Evolutionary conservation across 2,329 filamentous ascomycete genomes (phyloP).

Genomic region (Trichothecium sympodiale): DNA sequence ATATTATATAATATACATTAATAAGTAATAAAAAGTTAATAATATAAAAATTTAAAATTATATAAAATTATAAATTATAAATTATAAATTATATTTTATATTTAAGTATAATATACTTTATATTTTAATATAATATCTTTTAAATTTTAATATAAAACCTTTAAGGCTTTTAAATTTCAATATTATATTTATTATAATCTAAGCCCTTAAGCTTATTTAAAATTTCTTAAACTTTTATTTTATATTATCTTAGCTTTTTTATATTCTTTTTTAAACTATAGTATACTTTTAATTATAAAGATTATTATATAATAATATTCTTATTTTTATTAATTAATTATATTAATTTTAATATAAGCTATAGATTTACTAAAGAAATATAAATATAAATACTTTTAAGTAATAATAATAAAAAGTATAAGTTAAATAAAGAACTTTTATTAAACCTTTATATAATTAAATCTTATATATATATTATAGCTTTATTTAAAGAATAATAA

Average conservation of each 20-base stretch:
- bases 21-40: too few species aligned
- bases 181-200: neutral
- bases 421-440: too few species aligned
- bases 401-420: too few species aligned
- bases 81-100: too few species aligned
- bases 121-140: neutral
- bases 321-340: neutral
- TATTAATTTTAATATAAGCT: neutral
- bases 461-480: neutral
- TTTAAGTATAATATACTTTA: conserved; percentile 1
- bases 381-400: too few species aligned
- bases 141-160: too few species aligned
- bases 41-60: too few species aligned
- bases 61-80: too few species aligned
- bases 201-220: neutral
- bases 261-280: neutral
- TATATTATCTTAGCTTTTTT: neutral
- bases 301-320: neutral
- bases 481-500: neutral
- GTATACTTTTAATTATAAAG: too few species aligned
- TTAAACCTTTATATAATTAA: neutral
- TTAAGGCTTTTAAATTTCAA: neutral
- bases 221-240: neutral
- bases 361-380: neutral
- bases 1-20: too few species aligned